A percentile compares a stretch with the other conserved stretches of the same genome.
Conservation (phyloP, 176 grass and related monocot species). For the Oryza longistaminata region DNA sequence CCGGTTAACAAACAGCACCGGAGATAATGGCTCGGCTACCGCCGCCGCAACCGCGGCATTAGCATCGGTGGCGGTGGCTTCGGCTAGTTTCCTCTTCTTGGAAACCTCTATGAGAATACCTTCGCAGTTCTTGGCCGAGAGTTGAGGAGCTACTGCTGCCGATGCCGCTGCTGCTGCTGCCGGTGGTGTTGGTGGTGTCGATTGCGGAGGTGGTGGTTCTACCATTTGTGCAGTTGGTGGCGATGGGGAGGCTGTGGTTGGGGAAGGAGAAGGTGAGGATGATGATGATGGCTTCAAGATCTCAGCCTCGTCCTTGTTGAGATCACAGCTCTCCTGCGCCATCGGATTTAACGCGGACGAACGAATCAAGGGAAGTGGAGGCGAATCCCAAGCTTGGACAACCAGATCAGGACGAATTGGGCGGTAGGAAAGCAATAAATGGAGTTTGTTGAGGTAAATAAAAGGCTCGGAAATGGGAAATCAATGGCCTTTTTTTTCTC, state of each 20-base stretch:
- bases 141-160: constrained; percentile 21
- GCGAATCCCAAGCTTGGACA: background rate
- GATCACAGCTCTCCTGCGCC: constrained; percentile 57
- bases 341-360: constrained; percentile 30
- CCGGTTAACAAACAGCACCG: constrained; percentile 36
- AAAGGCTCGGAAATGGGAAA: background rate
- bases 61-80: background rate
- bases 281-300: constrained; percentile 55
- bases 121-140: constrained; percentile 30
- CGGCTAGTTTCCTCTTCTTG: constrained; percentile 22
- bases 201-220: constrained; percentile 33
- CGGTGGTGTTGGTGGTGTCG: background rate
- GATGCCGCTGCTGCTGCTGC: background rate
- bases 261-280: constrained; percentile 31
- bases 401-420: constrained; percentile 36
- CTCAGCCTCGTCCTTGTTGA: constrained; percentile 58
- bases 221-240: constrained; percentile 32
- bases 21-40: constrained; percentile 7
- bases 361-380: background rate
- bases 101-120: constrained; percentile 28
- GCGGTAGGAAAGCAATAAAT: constrained; percentile 17
- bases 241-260: constrained; percentile 19
- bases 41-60: background rate
- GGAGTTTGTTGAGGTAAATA: background rate
- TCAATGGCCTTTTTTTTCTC: background rate